These are phyloP conservation scores for Ogataea salicorniae DNA, from an alignment of 805 yeast genomes.

Conservation along the genomic window DNA sequence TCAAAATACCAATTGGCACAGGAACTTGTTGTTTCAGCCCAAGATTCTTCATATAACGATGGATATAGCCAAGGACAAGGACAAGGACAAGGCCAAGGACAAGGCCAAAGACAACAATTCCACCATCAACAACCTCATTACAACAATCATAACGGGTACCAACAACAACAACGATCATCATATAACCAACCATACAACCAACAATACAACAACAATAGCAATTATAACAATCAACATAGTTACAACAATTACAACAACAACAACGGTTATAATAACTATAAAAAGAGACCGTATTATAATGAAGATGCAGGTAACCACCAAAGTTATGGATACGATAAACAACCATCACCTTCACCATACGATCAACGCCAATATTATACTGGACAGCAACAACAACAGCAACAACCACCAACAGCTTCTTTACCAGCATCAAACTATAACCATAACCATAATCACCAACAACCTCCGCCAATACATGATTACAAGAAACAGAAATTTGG, in stretches of 20 bases:
- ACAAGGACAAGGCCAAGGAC: too few relatives aligned
- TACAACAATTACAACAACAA: neutral
- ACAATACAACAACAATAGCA: neutral
- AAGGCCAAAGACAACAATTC: neutral
- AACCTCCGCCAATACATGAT: neutral
- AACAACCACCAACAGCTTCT: too few relatives aligned
- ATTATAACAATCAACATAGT: neutral
- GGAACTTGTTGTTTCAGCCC: neutral
- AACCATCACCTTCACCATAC: neutral
- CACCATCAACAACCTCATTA: neutral
- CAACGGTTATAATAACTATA: slow-evolving; percentile 1
- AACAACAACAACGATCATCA: neutral
- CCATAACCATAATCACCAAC: neutral
- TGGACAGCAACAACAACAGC: too few relatives aligned
- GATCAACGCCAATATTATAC: neutral
- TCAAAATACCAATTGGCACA: neutral
- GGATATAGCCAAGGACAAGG: neutral
- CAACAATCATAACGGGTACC: neutral
- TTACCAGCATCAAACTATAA: neutral
- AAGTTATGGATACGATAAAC: neutral
- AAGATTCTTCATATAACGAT: neutral
- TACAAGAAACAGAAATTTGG: slow-evolving; percentile 1
- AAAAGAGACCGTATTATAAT: slow-evolving; percentile 3
- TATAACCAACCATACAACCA: neutral
- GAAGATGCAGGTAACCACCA: neutral